phyloP scores from a whole-genome alignment of 2,329 filamentous ascomycete genomes.

The Aspergillus sp. region DNA sequence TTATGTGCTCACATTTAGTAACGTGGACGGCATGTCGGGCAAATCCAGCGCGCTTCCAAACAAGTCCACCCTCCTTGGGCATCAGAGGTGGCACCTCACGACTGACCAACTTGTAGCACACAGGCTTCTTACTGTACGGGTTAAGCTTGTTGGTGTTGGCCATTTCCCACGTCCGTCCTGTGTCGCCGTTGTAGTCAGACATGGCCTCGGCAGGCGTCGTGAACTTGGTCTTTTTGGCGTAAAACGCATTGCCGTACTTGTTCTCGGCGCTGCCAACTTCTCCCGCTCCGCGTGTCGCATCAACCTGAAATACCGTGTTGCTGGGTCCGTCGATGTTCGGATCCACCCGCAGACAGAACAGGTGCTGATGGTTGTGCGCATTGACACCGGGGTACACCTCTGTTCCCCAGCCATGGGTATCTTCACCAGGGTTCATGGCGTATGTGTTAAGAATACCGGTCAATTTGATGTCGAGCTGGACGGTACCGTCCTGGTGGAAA shows the following conservation, averaged over 20 bases:
- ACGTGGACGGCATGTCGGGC: constrained; percentile 83
- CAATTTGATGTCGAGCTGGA: constrained; percentile 86
- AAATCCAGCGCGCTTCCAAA: constrained; percentile 87
- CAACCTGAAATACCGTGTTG: constrained; percentile 81
- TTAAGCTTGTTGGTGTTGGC: constrained; percentile 79
- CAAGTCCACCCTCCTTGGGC: constrained; percentile 74
- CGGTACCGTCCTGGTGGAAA: constrained; percentile 86
- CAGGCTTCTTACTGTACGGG: constrained; percentile 77
- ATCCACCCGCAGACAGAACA: constrained; percentile 87
- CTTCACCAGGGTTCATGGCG: constrained; percentile 71
- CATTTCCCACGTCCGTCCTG: constrained; percentile 85
- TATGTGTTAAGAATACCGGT: constrained; percentile 94
- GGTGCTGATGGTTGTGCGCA: constrained; percentile 91
- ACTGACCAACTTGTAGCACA: constrained; percentile 84
- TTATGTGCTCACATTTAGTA: constrained; percentile 66
- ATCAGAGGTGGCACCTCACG: constrained; percentile 74
- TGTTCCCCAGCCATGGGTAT: constrained; percentile 82
- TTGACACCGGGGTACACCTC: constrained; percentile 89
- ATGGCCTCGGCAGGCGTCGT: constrained; percentile 63
- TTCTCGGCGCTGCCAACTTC: constrained; percentile 79
- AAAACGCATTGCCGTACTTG: constrained; percentile 86
- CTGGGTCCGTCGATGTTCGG: constrained; percentile 79
- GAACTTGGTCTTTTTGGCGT: constrained; percentile 76
- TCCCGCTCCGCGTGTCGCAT: constrained; percentile 65
- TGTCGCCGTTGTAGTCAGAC: constrained; percentile 77